Conservation (phyloP, 805 yeast species). For the Yarrowia divulgata region DNA sequence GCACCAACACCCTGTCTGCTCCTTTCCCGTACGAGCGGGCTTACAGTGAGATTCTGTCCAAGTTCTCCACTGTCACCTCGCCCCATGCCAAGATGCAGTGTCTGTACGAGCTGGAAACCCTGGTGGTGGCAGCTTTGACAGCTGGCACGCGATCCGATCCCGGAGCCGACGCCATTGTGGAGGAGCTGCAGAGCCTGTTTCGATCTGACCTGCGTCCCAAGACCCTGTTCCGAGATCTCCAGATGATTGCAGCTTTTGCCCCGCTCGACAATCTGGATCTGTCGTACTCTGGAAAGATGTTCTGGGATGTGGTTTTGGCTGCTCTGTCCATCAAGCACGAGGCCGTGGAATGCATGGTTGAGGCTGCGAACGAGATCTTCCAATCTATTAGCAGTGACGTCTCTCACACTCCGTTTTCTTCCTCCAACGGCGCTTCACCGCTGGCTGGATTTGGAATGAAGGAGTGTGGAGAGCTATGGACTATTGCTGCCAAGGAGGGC, state of each 20-base stretch:
- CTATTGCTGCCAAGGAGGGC: slow-evolving; percentile 47
- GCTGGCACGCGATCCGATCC: slow-evolving; percentile 41
- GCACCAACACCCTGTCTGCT: slow-evolving; percentile 29
- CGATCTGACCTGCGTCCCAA: slow-evolving; percentile 47
- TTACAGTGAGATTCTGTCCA: slow-evolving; percentile 43
- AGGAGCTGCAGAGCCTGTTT: slow-evolving; percentile 48
- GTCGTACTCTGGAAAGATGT: slow-evolving; percentile 49
- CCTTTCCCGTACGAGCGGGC: slow-evolving; percentile 44
- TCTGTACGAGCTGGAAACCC: slow-evolving; percentile 45
- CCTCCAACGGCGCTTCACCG: slow-evolving; percentile 36
- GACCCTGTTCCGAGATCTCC: slow-evolving; percentile 50
- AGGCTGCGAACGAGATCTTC: slow-evolving; percentile 45
- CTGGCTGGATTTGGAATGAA: slow-evolving; percentile 43
- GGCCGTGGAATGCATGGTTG: slow-evolving; percentile 42
- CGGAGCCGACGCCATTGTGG: slow-evolving; percentile 49
- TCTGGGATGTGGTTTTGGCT: slow-evolving; percentile 51
- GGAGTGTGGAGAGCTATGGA: slow-evolving; percentile 48
- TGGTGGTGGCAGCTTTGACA: slow-evolving; percentile 45
- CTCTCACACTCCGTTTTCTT: background rate
- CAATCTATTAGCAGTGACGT: slow-evolving; percentile 41
- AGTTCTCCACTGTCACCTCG: slow-evolving; percentile 45
- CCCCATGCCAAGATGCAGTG: slow-evolving; percentile 46
- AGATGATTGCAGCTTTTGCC: slow-evolving; percentile 49
- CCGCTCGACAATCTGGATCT: slow-evolving; percentile 47
- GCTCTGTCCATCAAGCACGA: slow-evolving; percentile 48